Base-by-base conservation (phyloP, 805 yeast species). In the Wickerhamiella shivajii region DNA sequence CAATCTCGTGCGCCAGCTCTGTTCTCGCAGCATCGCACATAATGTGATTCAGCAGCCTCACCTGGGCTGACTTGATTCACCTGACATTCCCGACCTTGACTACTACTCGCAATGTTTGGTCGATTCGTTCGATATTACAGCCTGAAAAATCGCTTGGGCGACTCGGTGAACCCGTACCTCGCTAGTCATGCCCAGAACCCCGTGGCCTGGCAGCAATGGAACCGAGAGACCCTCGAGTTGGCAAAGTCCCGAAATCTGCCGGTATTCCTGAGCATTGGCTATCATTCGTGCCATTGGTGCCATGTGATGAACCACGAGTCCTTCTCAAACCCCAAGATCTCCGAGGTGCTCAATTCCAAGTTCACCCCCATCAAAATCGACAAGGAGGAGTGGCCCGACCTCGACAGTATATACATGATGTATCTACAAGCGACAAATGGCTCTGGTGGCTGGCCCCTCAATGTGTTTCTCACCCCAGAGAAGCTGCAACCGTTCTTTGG, bases 381-480 rank as follows among this genome's bases (percentile, higher is more conserved):
- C 34, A 47, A 55, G 21, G 61, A 57, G 31, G 56, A 53, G 31
- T 49, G 57, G n/a, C 61, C 61, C n/a, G 63, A 54, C 37, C 39
- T 59, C 16, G 62, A 57, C 33, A 40, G 51, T n/a, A 52, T 57
- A 6, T 55, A 59, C 38, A 53, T 51, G 55, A 45, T 51, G 47
- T 59, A 50, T 36, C 40, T 58, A 23, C 62, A 57, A 43, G 57
- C 52, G 3, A 44, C 52, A 8, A 38, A 42, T 12, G 58, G 57
- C n/a, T 47, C 45, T 1, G 57, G 60, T 9, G 62, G 62, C 13
- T 58, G 63, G 63, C 63, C 63, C 4, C 40, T 58, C 27, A 57
- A 56, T 38, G 59, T 51, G 3, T 56, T 58, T 39, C 44, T 58
- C 32, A 46, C 49, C 1, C 63, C 63, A 2, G 50, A 47, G 3